Evolutionary conservation across 2,329 filamentous ascomycete genomes (phyloP).

Genomic region (Colletotrichum tropicicola): DNA sequence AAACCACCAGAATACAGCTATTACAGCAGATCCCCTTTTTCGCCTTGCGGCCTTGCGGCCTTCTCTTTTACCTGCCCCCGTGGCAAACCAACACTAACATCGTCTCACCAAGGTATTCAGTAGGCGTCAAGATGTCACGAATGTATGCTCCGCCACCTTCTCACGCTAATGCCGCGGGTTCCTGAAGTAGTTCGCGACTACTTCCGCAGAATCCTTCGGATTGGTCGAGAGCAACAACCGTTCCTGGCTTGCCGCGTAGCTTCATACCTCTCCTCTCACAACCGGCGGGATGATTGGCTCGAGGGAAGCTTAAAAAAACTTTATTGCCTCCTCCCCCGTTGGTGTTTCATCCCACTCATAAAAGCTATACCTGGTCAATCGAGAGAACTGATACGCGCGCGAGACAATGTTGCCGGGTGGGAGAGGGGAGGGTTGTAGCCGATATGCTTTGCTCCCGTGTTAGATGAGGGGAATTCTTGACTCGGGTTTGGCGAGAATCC

Average conservation of each 20-base stretch:
- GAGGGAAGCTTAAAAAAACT: constrained; percentile 4
- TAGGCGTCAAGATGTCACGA: too few species aligned
- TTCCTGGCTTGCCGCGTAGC: background rate
- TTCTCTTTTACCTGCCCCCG: too few species aligned
- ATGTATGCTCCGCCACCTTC: too few species aligned
- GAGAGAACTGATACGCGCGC: background rate
- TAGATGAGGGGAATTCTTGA: background rate
- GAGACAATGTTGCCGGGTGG: background rate
- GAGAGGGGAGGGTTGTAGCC: background rate
- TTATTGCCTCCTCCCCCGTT: background rate
- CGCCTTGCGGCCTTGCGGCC: too few species aligned
- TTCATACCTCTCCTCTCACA: background rate
- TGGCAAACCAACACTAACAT: too few species aligned
- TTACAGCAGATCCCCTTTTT: too few species aligned
- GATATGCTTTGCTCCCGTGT: background rate
- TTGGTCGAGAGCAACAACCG: background rate
- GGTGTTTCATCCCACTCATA: background rate
- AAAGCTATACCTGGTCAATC: background rate
- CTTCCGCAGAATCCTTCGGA: background rate
- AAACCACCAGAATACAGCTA: too few species aligned
- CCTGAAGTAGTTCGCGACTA: background rate
- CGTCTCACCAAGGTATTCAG: too few species aligned
- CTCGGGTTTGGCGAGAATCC: background rate
- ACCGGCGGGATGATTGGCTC: background rate
- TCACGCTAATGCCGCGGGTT: too few species aligned